These are phyloP conservation scores for Blastosporella zonata DNA, from an alignment of 1,284 basidiomycete species.

Conservation along the genomic window DNA sequence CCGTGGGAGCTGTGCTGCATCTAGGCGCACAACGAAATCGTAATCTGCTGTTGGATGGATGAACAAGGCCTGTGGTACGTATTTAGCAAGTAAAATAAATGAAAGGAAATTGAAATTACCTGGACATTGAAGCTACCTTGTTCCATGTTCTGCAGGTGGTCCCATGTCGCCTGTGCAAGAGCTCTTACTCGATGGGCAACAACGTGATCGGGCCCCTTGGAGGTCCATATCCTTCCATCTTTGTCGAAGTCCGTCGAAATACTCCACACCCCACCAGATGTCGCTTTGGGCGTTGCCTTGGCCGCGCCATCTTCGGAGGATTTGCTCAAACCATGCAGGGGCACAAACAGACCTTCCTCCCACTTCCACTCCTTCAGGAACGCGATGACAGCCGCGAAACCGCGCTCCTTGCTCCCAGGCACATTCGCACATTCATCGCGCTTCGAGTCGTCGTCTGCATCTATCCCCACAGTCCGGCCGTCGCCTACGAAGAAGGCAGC, in stretches of 20 bases:
- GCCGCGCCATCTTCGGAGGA: constrained; percentile 17
- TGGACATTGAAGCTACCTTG: constrained; percentile 45
- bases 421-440: constrained; percentile 32
- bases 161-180: constrained; percentile 73
- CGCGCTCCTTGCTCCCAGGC: constrained; percentile 73
- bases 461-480: constrained; percentile 30
- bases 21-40: constrained; percentile 80
- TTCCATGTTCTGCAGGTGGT: constrained; percentile 44
- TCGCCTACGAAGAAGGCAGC: constrained; percentile 59
- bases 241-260: constrained; percentile 81
- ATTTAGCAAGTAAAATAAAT: constrained; percentile 5
- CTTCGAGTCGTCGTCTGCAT: constrained; percentile 26
- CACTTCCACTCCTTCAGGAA: constrained; percentile 87
- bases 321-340: constrained; percentile 47
- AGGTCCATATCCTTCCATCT: constrained; percentile 76
- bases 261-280: constrained; percentile 66
- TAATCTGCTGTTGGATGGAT: constrained; percentile 83
- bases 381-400: constrained; percentile 77
- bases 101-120: constrained; percentile 33
- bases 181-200: constrained; percentile 69
- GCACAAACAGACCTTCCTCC: constrained; percentile 61
- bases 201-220: constrained; percentile 57
- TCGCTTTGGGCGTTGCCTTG: constrained; percentile 18
- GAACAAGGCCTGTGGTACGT: constrained; percentile 66
- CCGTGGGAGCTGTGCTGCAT: constrained; percentile 65